Evolutionary conservation across 176 grass and related monocot genomes (phyloP).

Genomic region (Phyllostachys edulis): DNA sequence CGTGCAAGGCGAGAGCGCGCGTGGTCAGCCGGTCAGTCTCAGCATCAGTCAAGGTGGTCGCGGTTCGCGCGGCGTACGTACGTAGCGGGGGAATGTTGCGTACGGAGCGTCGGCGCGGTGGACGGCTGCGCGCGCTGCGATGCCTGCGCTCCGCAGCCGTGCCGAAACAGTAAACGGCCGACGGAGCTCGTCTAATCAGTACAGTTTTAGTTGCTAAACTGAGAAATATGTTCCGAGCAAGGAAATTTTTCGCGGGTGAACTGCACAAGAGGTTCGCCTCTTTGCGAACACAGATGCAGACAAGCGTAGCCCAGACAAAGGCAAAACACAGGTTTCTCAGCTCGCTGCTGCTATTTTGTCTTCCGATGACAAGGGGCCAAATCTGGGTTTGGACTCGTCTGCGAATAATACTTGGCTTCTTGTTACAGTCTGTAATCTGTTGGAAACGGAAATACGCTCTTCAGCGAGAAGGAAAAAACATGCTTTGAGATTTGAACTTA

Average conservation of each 20-base stretch:
- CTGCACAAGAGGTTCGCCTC: not conserved
- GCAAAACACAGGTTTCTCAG: constrained; percentile 38
- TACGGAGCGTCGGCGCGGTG: not conserved
- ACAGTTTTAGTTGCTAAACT: not conserved
- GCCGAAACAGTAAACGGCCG: not conserved
- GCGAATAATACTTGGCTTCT: constrained; percentile 19
- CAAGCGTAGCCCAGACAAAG: not conserved
- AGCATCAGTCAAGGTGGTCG: not conserved
- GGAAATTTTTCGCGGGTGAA: not conserved
- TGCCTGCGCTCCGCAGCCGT: not conserved
- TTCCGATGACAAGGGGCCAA: not conserved
- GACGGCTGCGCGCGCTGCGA: not conserved
- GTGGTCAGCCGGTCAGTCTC: not conserved
- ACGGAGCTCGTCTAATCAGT: not conserved
- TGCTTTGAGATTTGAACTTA: too few species aligned
- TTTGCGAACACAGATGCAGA: not conserved
- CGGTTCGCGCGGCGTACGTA: not conserved
- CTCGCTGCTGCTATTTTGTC: constrained; percentile 28
- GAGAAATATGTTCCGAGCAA: not conserved
- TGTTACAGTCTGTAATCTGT: constrained; percentile 9
- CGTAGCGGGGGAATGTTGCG: not conserved
- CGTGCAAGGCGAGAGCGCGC: not conserved
- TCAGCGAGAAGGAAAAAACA: not conserved
- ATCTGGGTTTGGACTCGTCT: not conserved
- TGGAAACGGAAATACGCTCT: constrained; percentile 18